Conservation (phyloP, 805 yeast species). For the Hanseniaspora valbyensis region DNA sequence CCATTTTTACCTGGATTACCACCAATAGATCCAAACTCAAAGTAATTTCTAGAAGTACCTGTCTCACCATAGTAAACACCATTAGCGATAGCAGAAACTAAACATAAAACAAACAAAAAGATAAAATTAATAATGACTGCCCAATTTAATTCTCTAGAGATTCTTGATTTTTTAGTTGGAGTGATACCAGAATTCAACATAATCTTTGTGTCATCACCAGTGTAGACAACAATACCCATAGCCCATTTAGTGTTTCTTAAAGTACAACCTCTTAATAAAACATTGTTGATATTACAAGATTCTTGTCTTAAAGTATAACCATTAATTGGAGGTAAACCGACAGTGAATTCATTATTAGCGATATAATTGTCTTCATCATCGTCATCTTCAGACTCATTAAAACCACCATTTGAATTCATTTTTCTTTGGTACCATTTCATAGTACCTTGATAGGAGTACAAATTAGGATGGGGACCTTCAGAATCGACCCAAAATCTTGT, state of each 20-base stretch:
- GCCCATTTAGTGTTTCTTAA: slow-evolving; percentile 77
- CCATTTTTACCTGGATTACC: slow-evolving; percentile 59
- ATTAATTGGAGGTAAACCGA: slow-evolving; percentile 8
- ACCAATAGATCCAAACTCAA: slow-evolving; percentile 61
- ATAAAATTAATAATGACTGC: slow-evolving; percentile 58
- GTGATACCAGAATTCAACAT: slow-evolving; percentile 73
- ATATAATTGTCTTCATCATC: slow-evolving; percentile 6
- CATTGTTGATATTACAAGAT: slow-evolving; percentile 56
- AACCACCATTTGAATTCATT: neutral
- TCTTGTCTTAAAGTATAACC: slow-evolving; percentile 33
- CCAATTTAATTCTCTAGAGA: slow-evolving; percentile 59
- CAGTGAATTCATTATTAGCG: slow-evolving; percentile 17
- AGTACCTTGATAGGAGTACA: slow-evolving; percentile 68
- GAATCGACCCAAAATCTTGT: slow-evolving; percentile 59
- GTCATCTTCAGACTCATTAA: slow-evolving; percentile 12
- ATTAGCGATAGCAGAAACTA: slow-evolving; percentile 58
- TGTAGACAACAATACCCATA: slow-evolving; percentile 61
- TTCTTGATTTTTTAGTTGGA: slow-evolving; percentile 65
- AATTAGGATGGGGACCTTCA: slow-evolving; percentile 74
- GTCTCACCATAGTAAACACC: slow-evolving; percentile 48
- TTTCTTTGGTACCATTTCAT: slow-evolving; percentile 41
- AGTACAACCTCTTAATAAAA: slow-evolving; percentile 65
- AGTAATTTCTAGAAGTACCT: slow-evolving; percentile 46
- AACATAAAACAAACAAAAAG: slow-evolving; percentile 54
- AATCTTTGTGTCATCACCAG: slow-evolving; percentile 71